Evolutionary conservation across 2,329 filamentous ascomycete species (phyloP).

Genomic region (Colletotrichum coccodes): DNA sequence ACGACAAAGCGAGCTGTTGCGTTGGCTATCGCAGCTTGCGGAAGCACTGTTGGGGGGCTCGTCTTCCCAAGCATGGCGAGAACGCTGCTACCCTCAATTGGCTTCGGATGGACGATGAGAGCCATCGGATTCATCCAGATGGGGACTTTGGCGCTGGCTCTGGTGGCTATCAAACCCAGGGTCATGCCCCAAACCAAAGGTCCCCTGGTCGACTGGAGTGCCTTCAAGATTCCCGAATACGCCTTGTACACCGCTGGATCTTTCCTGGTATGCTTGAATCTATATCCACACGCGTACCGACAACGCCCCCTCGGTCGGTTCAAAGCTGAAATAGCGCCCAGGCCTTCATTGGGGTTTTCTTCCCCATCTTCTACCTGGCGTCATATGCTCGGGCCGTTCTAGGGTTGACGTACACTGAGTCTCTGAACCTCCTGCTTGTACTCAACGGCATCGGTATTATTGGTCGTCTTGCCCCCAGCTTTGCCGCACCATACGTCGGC

Average conservation of each 20-base stretch:
- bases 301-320: not conserved
- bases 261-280: too few relatives aligned
- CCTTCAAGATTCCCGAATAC: too few relatives aligned
- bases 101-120: constrained; percentile 69
- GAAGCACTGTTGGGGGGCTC: constrained; percentile 63
- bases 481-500: constrained; percentile 48
- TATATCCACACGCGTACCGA: too few relatives aligned
- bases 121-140: constrained; percentile 75
- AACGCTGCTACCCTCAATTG: constrained; percentile 59
- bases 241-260: too few relatives aligned
- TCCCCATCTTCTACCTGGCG: not conserved
- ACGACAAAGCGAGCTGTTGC: constrained; percentile 60
- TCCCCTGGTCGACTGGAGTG: constrained; percentile 54
- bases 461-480: constrained; percentile 47
- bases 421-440: constrained; percentile 46
- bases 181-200: constrained; percentile 41
- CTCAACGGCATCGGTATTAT: constrained; percentile 52
- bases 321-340: not conserved
- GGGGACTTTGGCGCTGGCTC: constrained; percentile 73
- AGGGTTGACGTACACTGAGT: constrained; percentile 46
- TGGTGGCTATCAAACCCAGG: constrained; percentile 40
- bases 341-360: not conserved
- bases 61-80: constrained; percentile 64
- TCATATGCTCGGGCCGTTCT: constrained; percentile 36
- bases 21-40: constrained; percentile 66